Conservation (phyloP, 768 basidiomycete species). For the Trametes cubensis region DNA sequence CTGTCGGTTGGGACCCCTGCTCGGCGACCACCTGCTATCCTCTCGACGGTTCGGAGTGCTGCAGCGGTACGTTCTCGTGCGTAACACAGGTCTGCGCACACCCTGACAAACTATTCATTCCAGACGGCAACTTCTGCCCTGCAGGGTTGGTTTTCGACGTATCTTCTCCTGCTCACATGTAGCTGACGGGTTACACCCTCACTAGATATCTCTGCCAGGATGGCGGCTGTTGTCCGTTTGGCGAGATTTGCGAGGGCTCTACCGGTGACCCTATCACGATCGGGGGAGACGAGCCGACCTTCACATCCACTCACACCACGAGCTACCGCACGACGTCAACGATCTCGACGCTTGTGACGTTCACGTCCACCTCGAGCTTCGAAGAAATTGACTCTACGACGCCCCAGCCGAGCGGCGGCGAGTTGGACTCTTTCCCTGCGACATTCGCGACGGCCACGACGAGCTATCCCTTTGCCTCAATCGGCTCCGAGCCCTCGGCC, state of each 20-base stretch:
- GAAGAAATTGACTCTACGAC: not conserved
- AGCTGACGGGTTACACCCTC: not conserved
- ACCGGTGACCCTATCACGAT: slow-evolving; percentile 12
- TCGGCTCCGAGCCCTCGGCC: too few relatives aligned
- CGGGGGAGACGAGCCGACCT: slow-evolving; percentile 1
- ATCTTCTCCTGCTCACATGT: not conserved
- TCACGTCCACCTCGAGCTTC: not conserved
- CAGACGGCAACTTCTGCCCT: slow-evolving; percentile 17
- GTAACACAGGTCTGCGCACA: too few relatives aligned
- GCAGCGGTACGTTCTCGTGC: slow-evolving; percentile 5
- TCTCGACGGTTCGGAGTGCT: slow-evolving; percentile 20
- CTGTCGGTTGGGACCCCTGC: slow-evolving; percentile 13
- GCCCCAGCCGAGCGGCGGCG: not conserved
- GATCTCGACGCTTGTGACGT: not conserved
- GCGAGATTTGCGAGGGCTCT: slow-evolving; percentile 12
- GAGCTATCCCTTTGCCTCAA: too few relatives aligned
- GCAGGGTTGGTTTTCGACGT: not conserved
- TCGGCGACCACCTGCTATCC: slow-evolving; percentile 17
- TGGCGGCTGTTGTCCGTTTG: slow-evolving; percentile 14
- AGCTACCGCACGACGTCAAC: not conserved
- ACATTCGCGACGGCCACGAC: not conserved
- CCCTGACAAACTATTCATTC: not conserved
- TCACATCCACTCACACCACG: not conserved
- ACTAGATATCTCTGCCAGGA: slow-evolving; percentile 5
- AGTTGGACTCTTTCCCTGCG: not conserved